Base-by-base conservation (phyloP, 495 filamentous ascomycete genomes). In the Tuber borchii region DNA sequence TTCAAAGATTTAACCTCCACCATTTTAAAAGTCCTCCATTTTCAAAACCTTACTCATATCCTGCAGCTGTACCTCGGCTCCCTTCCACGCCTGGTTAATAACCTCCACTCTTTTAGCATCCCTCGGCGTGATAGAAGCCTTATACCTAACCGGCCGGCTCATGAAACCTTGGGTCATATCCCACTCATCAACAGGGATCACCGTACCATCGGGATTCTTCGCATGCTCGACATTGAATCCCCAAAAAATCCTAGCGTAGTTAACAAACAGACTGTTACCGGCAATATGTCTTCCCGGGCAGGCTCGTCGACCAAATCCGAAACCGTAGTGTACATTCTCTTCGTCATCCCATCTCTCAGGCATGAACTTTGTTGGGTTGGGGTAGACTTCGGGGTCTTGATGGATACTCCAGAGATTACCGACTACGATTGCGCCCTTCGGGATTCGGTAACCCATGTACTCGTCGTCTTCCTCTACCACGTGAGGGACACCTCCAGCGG, bases 401-500 rank as follows among this genome's bases (percentile, higher is more conserved):
- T 71, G 83, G 75, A 80, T 81, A 68, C 56, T 65, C 56, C 56
- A 65, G 56, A 65, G 56, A 34, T 65, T 65, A 19, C 56, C 56
- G 14, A 65, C 56, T 34, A 65, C 56, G 56, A 65, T 65, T 31
- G 56, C 56, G 14, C 56, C 56, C 26, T 65, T 65, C 5, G 56
- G 56, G 2, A 65, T 65, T 4, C 56, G 56, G 56, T 65, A 65
- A 16, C 56, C 56, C 73, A 73, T 81, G 69, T 83, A 85, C 8
- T 77, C 46, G 71, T 85, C 83, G 22, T 86, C 85, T 37, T 77
- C 75, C 7, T 80, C 76, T 19, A 79, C 78, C 16, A 76, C 77
- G 75, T 86, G 84, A 8, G 85, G 83, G 2, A 85, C 74, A 17
- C 78, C 79, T 20, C 80, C 34, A 0, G 76, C 78, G 1, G 75